Percentiles rank a stretch among this genome's conserved stretches.
These are phyloP conservation scores for Lecanosticta acicola DNA, from an alignment of 2,329 filamentous ascomycete genomes.

Conservation along the genomic window DNA sequence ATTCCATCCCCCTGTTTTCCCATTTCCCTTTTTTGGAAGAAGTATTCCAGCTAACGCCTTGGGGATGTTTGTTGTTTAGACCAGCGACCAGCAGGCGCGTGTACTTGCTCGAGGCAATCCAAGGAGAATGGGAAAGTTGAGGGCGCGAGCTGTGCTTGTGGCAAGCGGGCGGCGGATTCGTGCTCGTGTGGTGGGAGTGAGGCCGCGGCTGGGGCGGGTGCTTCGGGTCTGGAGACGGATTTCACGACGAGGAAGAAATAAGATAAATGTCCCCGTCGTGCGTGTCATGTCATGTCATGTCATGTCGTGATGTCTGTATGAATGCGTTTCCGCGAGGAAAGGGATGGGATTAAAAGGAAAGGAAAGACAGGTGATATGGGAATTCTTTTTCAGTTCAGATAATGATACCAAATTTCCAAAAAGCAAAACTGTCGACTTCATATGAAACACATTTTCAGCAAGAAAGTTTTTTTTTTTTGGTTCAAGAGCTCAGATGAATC, in stretches of 20 bases:
- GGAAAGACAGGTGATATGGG: too few species aligned
- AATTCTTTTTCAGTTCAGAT: too few species aligned
- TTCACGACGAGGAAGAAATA: conserved; percentile 6
- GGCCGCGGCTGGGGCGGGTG: background rate
- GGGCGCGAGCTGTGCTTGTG: conserved; percentile 68
- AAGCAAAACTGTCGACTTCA: too few species aligned
- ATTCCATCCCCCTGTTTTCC: conserved; percentile 2
- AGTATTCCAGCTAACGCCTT: too few species aligned
- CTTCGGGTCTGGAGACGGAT: conserved; percentile 3
- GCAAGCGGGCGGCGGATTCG: conserved; percentile 49
- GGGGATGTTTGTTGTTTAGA: conserved; percentile 36
- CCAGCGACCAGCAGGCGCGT: conserved; percentile 70
- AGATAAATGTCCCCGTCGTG: too few species aligned
- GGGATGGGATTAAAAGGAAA: too few species aligned
- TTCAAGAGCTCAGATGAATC: conserved; percentile 18
- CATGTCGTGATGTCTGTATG: too few species aligned
- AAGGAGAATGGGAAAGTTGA: conserved; percentile 61
- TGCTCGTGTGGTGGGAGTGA: conserved; percentile 2
- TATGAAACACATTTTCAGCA: too few species aligned
- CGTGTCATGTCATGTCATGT: too few species aligned
- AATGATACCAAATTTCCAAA: too few species aligned
- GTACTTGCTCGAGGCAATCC: conserved; percentile 69
- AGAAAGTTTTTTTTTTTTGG: too few species aligned
- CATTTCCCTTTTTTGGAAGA: conserved; percentile 4
- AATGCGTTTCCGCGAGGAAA: too few species aligned